Percentiles rank a stretch among this genome's conserved stretches.
phyloP scores from a whole-genome alignment of 2,329 filamentous ascomycete genomes.

The Annulohypoxylon truncatum region DNA sequence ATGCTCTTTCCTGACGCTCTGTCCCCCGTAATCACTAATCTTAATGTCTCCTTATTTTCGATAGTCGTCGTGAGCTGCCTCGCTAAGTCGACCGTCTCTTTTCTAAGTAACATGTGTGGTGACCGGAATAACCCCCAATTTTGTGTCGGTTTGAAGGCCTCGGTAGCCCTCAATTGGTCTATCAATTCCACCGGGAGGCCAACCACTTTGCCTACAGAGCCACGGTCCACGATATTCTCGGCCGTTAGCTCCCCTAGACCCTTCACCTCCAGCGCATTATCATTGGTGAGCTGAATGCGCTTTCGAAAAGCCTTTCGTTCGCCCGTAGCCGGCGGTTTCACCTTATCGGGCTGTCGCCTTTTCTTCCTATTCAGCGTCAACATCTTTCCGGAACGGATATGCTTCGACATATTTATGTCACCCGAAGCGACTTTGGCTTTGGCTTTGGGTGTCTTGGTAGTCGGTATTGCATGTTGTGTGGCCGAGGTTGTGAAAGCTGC shows the following conservation, averaged over 20 bases:
- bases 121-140: conserved; percentile 87
- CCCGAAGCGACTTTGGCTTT: conserved; percentile 9
- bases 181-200: conserved; percentile 76
- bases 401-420: conserved; percentile 35
- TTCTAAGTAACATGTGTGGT: conserved; percentile 81
- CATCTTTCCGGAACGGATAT: conserved; percentile 54
- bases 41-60: conserved; percentile 64
- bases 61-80: conserved; percentile 69
- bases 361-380: conserved; percentile 62
- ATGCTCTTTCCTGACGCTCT: conserved; percentile 88
- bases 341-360: conserved; percentile 61
- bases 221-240: conserved; percentile 64
- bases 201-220: conserved; percentile 73
- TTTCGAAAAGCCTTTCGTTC: conserved; percentile 90
- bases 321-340: conserved; percentile 73
- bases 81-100: conserved; percentile 81
- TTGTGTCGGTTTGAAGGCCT: conserved; percentile 92
- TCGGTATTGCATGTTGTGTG: conserved; percentile 21
- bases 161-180: conserved; percentile 82
- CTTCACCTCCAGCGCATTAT: conserved; percentile 84
- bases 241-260: conserved; percentile 72
- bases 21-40: conserved; percentile 78
- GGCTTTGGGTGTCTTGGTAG: neutral
- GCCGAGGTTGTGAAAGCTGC: conserved; percentile 48
- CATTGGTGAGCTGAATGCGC: conserved; percentile 91